Evolutionary conservation across 148 eudicot species (phyloP), one percentile per base, ranked within the genome.

Genomic region (Limonium bicolor): DNA sequence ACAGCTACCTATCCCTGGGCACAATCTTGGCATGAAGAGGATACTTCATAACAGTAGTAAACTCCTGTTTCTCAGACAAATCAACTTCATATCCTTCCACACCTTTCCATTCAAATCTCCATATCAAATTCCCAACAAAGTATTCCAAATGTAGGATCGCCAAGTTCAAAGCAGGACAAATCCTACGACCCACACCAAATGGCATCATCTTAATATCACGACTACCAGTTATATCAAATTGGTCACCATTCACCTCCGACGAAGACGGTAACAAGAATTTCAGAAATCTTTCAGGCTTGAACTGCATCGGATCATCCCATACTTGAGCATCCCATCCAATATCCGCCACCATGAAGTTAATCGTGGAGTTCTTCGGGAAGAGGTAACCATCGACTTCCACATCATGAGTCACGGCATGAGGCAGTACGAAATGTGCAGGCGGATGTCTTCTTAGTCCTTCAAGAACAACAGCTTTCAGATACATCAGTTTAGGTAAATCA

Each of bases 121-220:
- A 70, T 20, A 80, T 62, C 70, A 80, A 48, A 54, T 80, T 76
- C 6, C 77, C 83, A 19, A 80, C 83, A 32, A 69, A 76, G 16
- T 64, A 80, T 55, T 76, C 77, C 58, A 80, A 57, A 41, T 80
- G 90, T 36, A 76, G 70, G 59, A 76, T n/a, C 16, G 77, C 90
- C 64, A 80, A 46, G 24, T 55, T 52, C 2, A 19, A 22, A 0
- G 59, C 84, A 1, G 84, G 90, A 46, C 90, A 80, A 2, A 80
- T 66, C 39, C 84, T 70, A 49, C 90, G 68, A 18, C 90, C 90
- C 0, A 58, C 84, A 17, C 90, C 90, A 39, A 73, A 69, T 12
- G 94, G 80, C 82, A 82, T 78, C 94, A 74, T 82, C 53, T 82
- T 82, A 5, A 82, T 71, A 65, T 72, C 94, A n/a, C 47, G 62